phyloP scores from a whole-genome alignment of 306 rosid species.

The Sicyos edulis region DNA sequence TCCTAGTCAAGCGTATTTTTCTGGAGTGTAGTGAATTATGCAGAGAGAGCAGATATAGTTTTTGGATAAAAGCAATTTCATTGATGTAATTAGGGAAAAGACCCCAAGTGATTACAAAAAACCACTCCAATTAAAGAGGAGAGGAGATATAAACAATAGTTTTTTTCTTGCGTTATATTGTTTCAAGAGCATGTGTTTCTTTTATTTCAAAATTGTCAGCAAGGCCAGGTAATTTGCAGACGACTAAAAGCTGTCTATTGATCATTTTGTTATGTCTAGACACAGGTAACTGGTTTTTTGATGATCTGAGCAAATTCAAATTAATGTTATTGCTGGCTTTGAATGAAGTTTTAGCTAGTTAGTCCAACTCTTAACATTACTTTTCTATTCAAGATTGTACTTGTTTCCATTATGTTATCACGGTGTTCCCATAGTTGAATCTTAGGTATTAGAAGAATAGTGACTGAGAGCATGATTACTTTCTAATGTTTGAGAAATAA shows the following conservation, averaged over 20 bases:
- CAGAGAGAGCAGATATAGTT: neutral
- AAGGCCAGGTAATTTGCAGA: neutral
- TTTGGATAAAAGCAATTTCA: too few relatives aligned
- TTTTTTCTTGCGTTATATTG: neutral
- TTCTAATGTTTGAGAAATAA: neutral
- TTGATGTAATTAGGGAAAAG: too few relatives aligned
- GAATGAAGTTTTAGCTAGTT: neutral
- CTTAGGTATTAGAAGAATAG: neutral
- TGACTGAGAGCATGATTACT: neutral
- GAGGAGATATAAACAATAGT: neutral
- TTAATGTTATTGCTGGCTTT: neutral
- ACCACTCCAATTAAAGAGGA: too few relatives aligned
- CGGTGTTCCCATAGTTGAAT: neutral
- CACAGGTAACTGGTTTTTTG: neutral
- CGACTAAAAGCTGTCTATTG: constrained; percentile 1
- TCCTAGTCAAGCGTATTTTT: neutral
- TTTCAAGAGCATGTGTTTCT: neutral
- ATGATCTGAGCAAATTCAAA: neutral
- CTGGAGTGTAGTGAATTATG: neutral
- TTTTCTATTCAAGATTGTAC: neutral
- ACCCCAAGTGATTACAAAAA: too few relatives aligned
- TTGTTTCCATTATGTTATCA: neutral
- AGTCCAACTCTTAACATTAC: neutral
- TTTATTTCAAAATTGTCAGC: neutral
- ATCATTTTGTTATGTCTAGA: neutral